Evolutionary conservation across 768 basidiomycete species (phyloP).

Genomic region (Sistotremastrum suecicum): DNA sequence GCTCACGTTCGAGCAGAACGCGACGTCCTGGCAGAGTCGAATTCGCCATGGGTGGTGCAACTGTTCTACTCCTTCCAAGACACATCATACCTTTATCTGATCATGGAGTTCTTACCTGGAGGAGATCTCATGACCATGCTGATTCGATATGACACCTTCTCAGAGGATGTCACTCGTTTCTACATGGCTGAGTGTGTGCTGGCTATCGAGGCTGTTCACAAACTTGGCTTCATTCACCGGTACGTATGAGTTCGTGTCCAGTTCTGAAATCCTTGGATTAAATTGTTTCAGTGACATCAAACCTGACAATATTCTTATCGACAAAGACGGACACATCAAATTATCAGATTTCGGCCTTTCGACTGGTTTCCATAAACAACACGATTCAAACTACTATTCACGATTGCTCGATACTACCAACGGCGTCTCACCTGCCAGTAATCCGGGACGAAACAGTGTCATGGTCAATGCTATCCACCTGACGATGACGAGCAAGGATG

Average conservation of each 20-base stretch:
- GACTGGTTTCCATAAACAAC: constrained; percentile 98
- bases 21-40: constrained; percentile 90
- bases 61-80: constrained; percentile 99
- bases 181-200: constrained; percentile 98
- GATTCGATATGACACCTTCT: constrained; percentile 98
- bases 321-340: constrained; percentile 94
- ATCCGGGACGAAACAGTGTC: constrained; percentile 76
- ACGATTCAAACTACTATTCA: constrained; percentile 93
- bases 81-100: constrained; percentile 77
- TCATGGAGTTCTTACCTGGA: constrained; percentile 98
- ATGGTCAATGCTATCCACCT: constrained; percentile 96
- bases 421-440: constrained; percentile 29
- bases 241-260: constrained; percentile 19
- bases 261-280: too few species aligned
- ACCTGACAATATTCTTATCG: constrained; percentile 97
- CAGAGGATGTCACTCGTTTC: constrained; percentile 94
- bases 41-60: constrained; percentile 94
- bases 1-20: constrained; percentile 97
- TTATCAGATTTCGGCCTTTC: constrained; percentile 97
- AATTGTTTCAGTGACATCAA: constrained; percentile 73
- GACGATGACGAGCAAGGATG: constrained; percentile 86
- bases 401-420: constrained; percentile 52
- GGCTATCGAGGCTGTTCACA: constrained; percentile 95
- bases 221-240: constrained; percentile 96
- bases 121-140: constrained; percentile 99